These are phyloP conservation scores for Jamesozyma lodderae DNA, from an alignment of 805 yeast genomes.

Conservation along the genomic window DNA sequence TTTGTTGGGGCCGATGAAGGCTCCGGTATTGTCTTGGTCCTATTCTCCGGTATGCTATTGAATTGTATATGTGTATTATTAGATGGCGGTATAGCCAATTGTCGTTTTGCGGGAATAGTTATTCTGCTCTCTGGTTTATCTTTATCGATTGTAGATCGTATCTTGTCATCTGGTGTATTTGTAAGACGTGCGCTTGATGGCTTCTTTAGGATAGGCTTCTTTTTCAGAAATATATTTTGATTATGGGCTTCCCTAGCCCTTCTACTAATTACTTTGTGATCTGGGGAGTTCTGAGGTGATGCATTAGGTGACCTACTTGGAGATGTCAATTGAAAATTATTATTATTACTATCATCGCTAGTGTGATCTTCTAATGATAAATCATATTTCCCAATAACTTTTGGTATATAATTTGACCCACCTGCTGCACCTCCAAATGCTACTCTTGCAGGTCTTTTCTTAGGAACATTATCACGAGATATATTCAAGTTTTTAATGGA, in stretches of 20 bases:
- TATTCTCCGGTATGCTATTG: too few relatives aligned
- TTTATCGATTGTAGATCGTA: too few relatives aligned
- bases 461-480: constrained; percentile 9
- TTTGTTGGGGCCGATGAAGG: too few relatives aligned
- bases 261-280: background rate
- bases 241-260: background rate
- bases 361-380: background rate
- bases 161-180: background rate
- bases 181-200: background rate
- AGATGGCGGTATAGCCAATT: too few relatives aligned
- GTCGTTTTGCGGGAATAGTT: too few relatives aligned
- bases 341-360: background rate
- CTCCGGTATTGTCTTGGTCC: too few relatives aligned
- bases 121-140: too few relatives aligned
- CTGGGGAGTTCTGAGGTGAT: constrained; percentile 2
- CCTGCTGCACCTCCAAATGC: constrained; percentile 30
- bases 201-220: background rate
- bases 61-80: too few relatives aligned
- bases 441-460: constrained; percentile 13
- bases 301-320: background rate
- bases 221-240: constrained; percentile 2
- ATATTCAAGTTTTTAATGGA: constrained; percentile 3
- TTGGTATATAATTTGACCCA: too few relatives aligned
- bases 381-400: too few relatives aligned
- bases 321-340: background rate